Evolutionary conservation across 1,284 basidiomycete genomes (phyloP), one percentile per base, ranked within the genome.

Genomic region (Albatrellus sp.): DNA sequence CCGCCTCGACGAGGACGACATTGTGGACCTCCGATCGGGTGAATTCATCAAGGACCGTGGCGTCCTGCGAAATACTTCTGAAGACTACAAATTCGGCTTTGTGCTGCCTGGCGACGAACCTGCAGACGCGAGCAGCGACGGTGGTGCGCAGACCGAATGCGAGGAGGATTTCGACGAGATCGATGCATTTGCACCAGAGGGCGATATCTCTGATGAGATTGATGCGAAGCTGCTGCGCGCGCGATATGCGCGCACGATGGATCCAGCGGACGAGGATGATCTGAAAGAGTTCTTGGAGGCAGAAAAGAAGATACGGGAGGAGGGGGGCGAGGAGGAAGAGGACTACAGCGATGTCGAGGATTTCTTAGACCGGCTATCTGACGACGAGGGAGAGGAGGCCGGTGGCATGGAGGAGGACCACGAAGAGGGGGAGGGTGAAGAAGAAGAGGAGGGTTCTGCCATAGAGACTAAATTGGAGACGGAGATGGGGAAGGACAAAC

Each of bases 1-100:
- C 42, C 66, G 68, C 34, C 61, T 85, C 24, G 80, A 84, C 50
- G 76, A 86, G 53, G 83, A 87, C 58, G 84, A 87, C 55, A 78
- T 86, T 41, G 67, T 87, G 31, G 78, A 87, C 55, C 60, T 87
- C 2, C 61, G 65, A 40, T 74, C 73, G 7, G 69, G 67, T 16
- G 58, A 70, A 45, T 65, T 87, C 34, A 61, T 82, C 44, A 74
- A 73, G 54, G 80, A 87, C 56, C 72, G 79, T 46, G 84, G 84
- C 2, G 69, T 81, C 5, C 61, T 82, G 35, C 69, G 73, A 39
- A 59, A 60, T 11, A 59, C 67, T 14, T 52, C 56, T 34, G 61
- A 59, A 37, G 59, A 58, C 16, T 70, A 64, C 52, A 56, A 64
- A 13, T 65, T 79, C 48, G 78, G 77, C 2, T 64, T 60, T 47